phyloP scores from a whole-genome alignment of 805 yeast genomes.

The Wickerhamomyces alni region DNA sequence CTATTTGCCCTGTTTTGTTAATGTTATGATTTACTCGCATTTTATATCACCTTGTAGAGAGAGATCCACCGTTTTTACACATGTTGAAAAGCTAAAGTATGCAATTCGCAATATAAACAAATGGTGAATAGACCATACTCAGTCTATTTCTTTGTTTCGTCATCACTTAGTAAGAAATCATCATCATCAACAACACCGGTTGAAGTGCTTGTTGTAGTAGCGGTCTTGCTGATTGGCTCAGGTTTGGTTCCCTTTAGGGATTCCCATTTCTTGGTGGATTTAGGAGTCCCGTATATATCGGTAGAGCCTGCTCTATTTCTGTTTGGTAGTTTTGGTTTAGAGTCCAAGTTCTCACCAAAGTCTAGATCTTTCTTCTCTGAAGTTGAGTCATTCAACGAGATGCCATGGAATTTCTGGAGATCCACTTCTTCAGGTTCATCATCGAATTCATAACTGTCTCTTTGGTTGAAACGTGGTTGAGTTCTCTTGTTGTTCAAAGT shows the following conservation, averaged over 20 bases:
- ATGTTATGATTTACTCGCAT: too few species aligned
- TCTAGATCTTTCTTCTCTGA: constrained; percentile 5
- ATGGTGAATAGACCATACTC: neutral
- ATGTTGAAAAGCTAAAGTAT: too few species aligned
- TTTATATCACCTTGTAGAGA: too few species aligned
- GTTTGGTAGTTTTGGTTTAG: constrained; percentile 23
- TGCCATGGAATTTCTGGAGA: constrained; percentile 41
- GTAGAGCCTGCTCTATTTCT: constrained; percentile 25
- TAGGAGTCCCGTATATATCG: constrained; percentile 21
- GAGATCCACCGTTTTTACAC: too few species aligned
- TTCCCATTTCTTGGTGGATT: constrained; percentile 32
- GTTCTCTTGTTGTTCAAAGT: constrained; percentile 12
- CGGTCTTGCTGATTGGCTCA: constrained; percentile 22
- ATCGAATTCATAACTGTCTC: constrained; percentile 30
- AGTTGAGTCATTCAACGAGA: constrained; percentile 34
- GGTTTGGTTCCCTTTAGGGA: constrained; percentile 25
- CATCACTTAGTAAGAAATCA: constrained; percentile 35
- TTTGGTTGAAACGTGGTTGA: constrained; percentile 14
- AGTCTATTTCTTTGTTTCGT: constrained; percentile 4
- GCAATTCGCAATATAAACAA: too few species aligned
- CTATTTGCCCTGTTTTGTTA: too few species aligned
- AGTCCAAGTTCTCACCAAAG: neutral
- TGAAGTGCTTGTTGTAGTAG: constrained; percentile 1
- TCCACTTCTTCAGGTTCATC: constrained; percentile 51
- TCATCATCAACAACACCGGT: constrained; percentile 26